A percentile compares a stretch with the other conserved stretches of the same genome.
Evolutionary conservation across 75 land plant genomes (phyloP).

Genomic region (Chamaecyparis obtusa): DNA sequence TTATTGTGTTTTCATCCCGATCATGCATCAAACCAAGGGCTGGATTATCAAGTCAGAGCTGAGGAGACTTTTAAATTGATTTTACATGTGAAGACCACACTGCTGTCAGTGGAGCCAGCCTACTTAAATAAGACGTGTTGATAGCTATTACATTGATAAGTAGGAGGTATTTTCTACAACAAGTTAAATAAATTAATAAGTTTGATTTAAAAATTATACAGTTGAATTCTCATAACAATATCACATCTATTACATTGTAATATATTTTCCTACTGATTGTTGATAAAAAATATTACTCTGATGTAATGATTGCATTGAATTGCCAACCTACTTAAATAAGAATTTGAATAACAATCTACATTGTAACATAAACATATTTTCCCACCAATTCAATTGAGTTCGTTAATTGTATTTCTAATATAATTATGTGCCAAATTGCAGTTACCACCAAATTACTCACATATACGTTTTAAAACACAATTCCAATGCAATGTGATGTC

Average conservation of each 20-base stretch:
- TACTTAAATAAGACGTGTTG: neutral
- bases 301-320: neutral
- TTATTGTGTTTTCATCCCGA: slow-evolving; percentile 76
- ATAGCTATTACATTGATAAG: too few species aligned
- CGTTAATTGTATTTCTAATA: neutral
- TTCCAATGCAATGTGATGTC: neutral
- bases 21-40: slow-evolving; percentile 41
- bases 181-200: too few species aligned
- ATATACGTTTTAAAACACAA: neutral
- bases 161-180: too few species aligned
- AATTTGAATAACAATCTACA: neutral
- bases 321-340: slow-evolving; percentile 1
- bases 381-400: neutral
- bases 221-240: too few species aligned
- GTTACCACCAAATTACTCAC: neutral
- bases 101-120: slow-evolving; percentile 22
- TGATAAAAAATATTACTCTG: neutral
- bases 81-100: slow-evolving; percentile 56
- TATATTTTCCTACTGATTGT: neutral
- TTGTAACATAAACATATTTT: neutral
- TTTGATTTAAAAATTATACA: too few species aligned
- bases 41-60: slow-evolving; percentile 63
- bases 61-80: slow-evolving; percentile 84
- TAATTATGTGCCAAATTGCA: neutral
- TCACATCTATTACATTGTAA: neutral